Evolutionary conservation across 768 basidiomycete species (phyloP).

Genomic region (Podaxis sp.): DNA sequence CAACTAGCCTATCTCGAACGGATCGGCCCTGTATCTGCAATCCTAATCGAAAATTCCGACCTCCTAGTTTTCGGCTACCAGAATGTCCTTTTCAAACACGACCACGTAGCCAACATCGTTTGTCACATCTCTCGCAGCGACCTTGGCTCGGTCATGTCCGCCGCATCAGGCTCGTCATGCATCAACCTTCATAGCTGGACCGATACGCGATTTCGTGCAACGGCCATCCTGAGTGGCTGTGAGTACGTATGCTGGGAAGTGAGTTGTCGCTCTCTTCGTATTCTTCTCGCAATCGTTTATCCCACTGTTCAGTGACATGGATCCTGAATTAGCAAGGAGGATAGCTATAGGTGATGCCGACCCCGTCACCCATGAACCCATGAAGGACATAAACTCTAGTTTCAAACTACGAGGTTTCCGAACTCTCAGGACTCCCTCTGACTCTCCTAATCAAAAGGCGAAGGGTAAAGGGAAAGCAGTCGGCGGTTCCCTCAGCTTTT

Average conservation of each 20-base stretch:
- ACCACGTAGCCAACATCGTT: slow-evolving; percentile 63
- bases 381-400: slow-evolving; percentile 76
- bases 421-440: slow-evolving; percentile 27
- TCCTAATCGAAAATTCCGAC: slow-evolving; percentile 98
- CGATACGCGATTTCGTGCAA: slow-evolving; percentile 85
- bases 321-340: slow-evolving; percentile 58
- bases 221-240: slow-evolving; percentile 92
- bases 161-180: slow-evolving; percentile 47
- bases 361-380: slow-evolving; percentile 66
- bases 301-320: slow-evolving; percentile 52
- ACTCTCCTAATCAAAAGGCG: slow-evolving; percentile 32
- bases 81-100: slow-evolving; percentile 92
- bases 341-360: slow-evolving; percentile 71
- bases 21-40: slow-evolving; percentile 78
- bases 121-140: slow-evolving; percentile 64
- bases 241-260: slow-evolving; percentile 87
- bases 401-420: slow-evolving; percentile 57
- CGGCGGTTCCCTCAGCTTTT: slow-evolving; percentile 58
- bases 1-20: slow-evolving; percentile 93
- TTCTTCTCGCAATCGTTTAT: neutral
- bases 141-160: slow-evolving; percentile 57
- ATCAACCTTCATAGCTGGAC: slow-evolving; percentile 89
- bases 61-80: slow-evolving; percentile 96
- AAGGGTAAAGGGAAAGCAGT: slow-evolving; percentile 49
- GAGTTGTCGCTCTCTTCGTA: slow-evolving; percentile 22